Conservation (phyloP, 2,329 filamentous ascomycete species). For the Teratosphaeria zuluensis region DNA sequence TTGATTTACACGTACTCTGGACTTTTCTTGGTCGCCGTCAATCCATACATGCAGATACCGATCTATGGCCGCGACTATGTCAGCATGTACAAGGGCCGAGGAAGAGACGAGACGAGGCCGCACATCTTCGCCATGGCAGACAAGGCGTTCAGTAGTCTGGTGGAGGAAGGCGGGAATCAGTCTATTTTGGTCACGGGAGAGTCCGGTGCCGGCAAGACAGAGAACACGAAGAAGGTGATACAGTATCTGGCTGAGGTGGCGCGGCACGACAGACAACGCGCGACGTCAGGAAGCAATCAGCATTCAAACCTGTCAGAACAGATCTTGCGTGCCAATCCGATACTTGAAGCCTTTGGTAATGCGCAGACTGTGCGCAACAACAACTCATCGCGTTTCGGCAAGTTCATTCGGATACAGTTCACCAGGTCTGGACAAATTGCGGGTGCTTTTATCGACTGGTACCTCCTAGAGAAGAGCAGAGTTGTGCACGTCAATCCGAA, state of each 20-base stretch:
- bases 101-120: slow-evolving; percentile 85
- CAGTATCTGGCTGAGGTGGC: slow-evolving; percentile 96
- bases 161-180: slow-evolving; percentile 91
- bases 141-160: slow-evolving; percentile 87
- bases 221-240: slow-evolving; percentile 99
- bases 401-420: slow-evolving; percentile 97
- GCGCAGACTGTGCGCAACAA: slow-evolving; percentile 97
- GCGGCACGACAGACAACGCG: slow-evolving; percentile 61
- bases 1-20: slow-evolving; percentile 97
- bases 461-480: slow-evolving; percentile 93
- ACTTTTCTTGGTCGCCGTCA: slow-evolving; percentile 91
- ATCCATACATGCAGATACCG: slow-evolving; percentile 87
- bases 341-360: slow-evolving; percentile 95
- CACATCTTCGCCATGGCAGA: slow-evolving; percentile 98
- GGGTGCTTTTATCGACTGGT: slow-evolving; percentile 97
- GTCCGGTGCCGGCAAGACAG: slow-evolving; percentile 94
- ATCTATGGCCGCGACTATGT: slow-evolving; percentile 97
- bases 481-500: slow-evolving; percentile 80
- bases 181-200: slow-evolving; percentile 97
- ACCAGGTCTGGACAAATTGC: slow-evolving; percentile 78
- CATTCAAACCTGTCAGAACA: slow-evolving; percentile 89
- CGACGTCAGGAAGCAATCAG: slow-evolving; percentile 51
- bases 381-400: slow-evolving; percentile 96
- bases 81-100: slow-evolving; percentile 93
- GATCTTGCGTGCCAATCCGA: slow-evolving; percentile 91